A percentile compares a stretch with the other conserved stretches of the same genome.
Conservation (phyloP, 345 rosid species). For the Excoecaria cochinchinensis region DNA sequence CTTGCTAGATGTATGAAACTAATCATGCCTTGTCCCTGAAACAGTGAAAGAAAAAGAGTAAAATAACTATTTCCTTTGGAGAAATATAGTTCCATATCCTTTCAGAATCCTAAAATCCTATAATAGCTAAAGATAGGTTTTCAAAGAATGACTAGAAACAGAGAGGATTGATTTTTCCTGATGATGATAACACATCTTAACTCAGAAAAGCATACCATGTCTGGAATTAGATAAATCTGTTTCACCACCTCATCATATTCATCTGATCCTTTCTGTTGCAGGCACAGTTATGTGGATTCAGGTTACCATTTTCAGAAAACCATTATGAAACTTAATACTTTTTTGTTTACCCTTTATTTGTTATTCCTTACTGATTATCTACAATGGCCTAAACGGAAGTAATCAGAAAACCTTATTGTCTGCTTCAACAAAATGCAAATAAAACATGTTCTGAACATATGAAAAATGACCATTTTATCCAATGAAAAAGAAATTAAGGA, state of each 20-base stretch:
- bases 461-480: not conserved
- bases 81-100: not conserved
- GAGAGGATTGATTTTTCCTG: not conserved
- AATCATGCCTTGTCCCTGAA: conserved; percentile 87
- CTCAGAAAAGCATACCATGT: no score
- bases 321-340: not conserved
- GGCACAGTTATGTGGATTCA: not conserved
- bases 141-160: not conserved
- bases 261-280: not conserved
- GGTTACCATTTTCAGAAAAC: not conserved
- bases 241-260: no score
- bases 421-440: not conserved
- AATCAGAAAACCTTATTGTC: not conserved
- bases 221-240: not conserved
- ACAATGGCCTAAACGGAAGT: not conserved
- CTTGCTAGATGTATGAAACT: conserved; percentile 58
- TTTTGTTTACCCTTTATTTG: not conserved
- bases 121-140: not conserved
- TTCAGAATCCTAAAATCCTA: not conserved
- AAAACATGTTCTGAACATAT: not conserved
- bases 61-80: not conserved
- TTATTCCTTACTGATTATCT: not conserved
- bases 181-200: not conserved
- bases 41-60: conserved; percentile 27
- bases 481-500: not conserved